Conservation (phyloP, 1,284 basidiomycete genomes). For the Ustilago esculenta region DNA sequence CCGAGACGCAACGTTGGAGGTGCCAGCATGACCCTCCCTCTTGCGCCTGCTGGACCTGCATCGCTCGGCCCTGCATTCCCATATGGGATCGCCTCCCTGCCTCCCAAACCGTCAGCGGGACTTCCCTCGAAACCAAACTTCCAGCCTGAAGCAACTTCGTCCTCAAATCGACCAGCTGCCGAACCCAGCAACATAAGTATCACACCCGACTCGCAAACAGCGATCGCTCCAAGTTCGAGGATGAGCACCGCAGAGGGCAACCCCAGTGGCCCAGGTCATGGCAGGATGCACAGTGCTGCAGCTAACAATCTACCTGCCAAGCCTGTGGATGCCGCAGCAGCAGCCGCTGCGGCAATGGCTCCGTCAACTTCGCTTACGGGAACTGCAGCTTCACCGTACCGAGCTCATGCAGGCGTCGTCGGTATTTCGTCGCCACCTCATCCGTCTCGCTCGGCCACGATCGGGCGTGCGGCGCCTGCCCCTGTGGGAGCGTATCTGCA, state of each 20-base stretch:
- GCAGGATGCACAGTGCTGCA: constrained; percentile 20
- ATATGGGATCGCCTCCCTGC: constrained; percentile 23
- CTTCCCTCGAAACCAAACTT: constrained; percentile 36
- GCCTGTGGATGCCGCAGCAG: constrained; percentile 34
- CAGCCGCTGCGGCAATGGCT: constrained; percentile 11
- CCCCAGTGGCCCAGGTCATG: constrained; percentile 3
- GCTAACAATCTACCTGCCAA: constrained; percentile 29
- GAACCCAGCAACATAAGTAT: not conserved
- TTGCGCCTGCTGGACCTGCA: constrained; percentile 5
- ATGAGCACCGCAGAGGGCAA: constrained; percentile 15
- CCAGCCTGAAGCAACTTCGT: constrained; percentile 7
- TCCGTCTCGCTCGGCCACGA: constrained; percentile 6
- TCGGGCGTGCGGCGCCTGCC: constrained; percentile 1
- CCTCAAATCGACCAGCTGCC: not conserved
- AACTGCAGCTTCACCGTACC: too few species aligned
- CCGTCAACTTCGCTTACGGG: too few species aligned
- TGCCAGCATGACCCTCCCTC: constrained; percentile 8
- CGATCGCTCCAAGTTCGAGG: constrained; percentile 10
- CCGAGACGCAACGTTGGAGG: constrained; percentile 11
- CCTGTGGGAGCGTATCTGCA: constrained; percentile 8
- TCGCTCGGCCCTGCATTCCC: constrained; percentile 26
- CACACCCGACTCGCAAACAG: not conserved
- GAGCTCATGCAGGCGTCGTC: not conserved
- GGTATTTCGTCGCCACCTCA: constrained; percentile 21
- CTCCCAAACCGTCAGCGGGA: constrained; percentile 22